phyloP scores from a whole-genome alignment of 352 stramenopile species.

The Pythium guiyangense region DNA sequence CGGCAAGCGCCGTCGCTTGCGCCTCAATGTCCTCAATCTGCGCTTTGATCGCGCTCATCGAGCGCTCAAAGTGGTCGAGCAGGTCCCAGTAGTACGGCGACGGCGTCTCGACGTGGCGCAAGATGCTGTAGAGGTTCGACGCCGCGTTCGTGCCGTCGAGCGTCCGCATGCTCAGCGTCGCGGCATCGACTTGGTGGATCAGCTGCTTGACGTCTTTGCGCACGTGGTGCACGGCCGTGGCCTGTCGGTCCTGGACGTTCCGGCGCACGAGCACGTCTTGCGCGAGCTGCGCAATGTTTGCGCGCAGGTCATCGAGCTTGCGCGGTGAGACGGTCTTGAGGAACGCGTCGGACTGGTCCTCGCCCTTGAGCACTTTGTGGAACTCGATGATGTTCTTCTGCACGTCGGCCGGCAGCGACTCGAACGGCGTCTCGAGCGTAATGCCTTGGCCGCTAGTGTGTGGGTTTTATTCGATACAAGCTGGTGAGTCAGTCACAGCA shows the following conservation, averaged over 20 bases:
- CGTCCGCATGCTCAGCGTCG: constrained; percentile 57
- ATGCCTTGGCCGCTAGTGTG: constrained; percentile 28
- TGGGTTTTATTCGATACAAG: too few species aligned
- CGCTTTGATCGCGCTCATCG: constrained; percentile 64
- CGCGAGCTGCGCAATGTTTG: constrained; percentile 53
- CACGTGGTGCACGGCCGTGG: constrained; percentile 53
- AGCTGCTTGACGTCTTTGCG: constrained; percentile 73
- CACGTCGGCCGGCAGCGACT: constrained; percentile 59
- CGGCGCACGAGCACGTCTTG: constrained; percentile 57
- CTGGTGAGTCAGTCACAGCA: too few species aligned
- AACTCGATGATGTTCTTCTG: constrained; percentile 80
- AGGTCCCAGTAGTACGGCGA: constrained; percentile 82
- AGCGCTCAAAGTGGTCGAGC: constrained; percentile 62
- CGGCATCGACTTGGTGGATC: constrained; percentile 67
- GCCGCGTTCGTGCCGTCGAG: constrained; percentile 42
- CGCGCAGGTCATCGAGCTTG: constrained; percentile 46
- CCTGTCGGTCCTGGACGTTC: constrained; percentile 57
- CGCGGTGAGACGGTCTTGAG: constrained; percentile 63
- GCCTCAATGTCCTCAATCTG: constrained; percentile 75
- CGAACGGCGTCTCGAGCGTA: constrained; percentile 72
- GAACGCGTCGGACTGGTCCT: constrained; percentile 69
- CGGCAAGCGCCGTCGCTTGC: constrained; percentile 51
- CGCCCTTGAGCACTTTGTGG: constrained; percentile 64
- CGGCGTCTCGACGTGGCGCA: constrained; percentile 72
- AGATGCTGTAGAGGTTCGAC: constrained; percentile 48